A percentile compares a stretch with the other conserved stretches of the same genome.
phyloP scores from a whole-genome alignment of 208 protist genomes.

The Zelonia costaricensis region DNA sequence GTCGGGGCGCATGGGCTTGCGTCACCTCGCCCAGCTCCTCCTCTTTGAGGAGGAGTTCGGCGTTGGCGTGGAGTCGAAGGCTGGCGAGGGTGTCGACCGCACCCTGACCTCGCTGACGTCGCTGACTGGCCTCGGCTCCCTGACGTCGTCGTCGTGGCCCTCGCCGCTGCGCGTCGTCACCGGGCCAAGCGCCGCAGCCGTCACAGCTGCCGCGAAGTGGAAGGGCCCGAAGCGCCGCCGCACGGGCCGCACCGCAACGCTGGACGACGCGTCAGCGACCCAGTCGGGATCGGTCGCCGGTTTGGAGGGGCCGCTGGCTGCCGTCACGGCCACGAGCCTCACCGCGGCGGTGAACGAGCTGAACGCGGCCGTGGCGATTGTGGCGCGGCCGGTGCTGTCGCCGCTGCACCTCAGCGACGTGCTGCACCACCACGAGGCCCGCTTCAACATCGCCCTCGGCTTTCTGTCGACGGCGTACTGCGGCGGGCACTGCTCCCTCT shows the following conservation, averaged over 20 bases:
- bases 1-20: constrained; percentile 51
- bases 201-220: too few relatives aligned
- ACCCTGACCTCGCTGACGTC: neutral
- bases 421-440: constrained; percentile 60
- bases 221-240: too few relatives aligned
- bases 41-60: constrained; percentile 28
- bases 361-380: constrained; percentile 17
- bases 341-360: constrained; percentile 14
- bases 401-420: constrained; percentile 68
- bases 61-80: neutral
- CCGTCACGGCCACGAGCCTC: neutral
- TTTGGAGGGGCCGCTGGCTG: too few relatives aligned
- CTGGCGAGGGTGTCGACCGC: neutral
- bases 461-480: constrained; percentile 70
- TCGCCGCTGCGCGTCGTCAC: neutral
- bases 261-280: too few relatives aligned
- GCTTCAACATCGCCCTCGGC: constrained; percentile 51
- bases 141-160: neutral
- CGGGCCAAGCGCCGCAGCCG: too few relatives aligned
- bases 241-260: too few relatives aligned
- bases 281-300: too few relatives aligned
- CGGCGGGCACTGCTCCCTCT: constrained; percentile 87
- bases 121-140: neutral
- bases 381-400: constrained; percentile 47
- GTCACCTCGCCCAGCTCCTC: constrained; percentile 60